Evolutionary conservation across 495 filamentous ascomycete genomes (phyloP), one percentile per base, ranked within the genome.

Genomic region (Pyrenopolyporus hunteri): DNA sequence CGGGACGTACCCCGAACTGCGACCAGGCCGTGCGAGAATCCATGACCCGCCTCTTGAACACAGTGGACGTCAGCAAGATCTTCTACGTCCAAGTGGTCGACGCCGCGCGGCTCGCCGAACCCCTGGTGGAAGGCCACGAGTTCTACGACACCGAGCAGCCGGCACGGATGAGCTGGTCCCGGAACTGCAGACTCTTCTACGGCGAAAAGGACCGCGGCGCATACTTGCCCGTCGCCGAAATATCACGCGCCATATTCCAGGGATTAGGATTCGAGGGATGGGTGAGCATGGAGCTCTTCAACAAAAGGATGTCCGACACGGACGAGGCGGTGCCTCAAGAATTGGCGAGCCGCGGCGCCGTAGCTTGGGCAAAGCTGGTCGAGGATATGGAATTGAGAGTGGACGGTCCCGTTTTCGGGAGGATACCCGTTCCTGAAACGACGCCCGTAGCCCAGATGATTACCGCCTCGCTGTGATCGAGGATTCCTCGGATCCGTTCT

Each of bases 61-160:
- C 75, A 1, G 79, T 93, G 31, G 84, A 90, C 45, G 73, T 85
- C 3, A 69, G 73, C 31, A 93, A 92, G 76, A 78, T 95, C 4
- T 91, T 91, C 68, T 91, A 88, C 60, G 80, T 93, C 4, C 90
- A 95, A 74, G 79, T 93, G 26, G 89, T 89, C 7, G 89, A 95
- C 59, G 91, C 85, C 10, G 88, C 90, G 70, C 77, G 82, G 19
- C 76, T 92, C 1, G 50, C 58, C 1, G 64, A 76, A 14, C 89
- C 89, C 5, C 73, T 93, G 3, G 73, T 84, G 3, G 74, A 80
- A 28, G 80, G 77, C 6, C 90, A 93, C 66, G 74, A 80, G 10
- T 92, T 85, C 72, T 81, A 89, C 69, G 75, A 85, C 6, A 59
- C 78, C 0, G 82, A 77, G 6, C 88, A 92, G 71, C 85, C 84